A percentile compares a stretch with the other conserved stretches of the same genome.
Conservation (phyloP, 2,329 filamentous ascomycete species). For the Beauveria australis region DNA sequence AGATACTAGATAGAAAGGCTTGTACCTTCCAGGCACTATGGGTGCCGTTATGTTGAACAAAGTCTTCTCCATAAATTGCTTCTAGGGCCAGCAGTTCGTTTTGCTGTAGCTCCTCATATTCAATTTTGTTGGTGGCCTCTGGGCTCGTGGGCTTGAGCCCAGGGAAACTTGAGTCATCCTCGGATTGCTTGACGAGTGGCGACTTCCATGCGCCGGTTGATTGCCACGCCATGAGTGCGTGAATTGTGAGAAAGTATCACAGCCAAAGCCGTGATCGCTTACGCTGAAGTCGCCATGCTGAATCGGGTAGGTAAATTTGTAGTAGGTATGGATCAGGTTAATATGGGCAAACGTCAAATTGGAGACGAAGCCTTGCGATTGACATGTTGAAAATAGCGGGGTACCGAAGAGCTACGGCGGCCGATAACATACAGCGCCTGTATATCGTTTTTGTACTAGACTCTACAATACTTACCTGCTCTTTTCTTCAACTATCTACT, state of each 20-base stretch:
- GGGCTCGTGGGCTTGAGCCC: conserved; percentile 38
- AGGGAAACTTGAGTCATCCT: conserved; percentile 43
- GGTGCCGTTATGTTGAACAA: conserved; percentile 61
- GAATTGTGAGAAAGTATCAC: conserved; percentile 33
- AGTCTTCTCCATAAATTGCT: conserved; percentile 87
- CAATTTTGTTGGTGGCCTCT: conserved; percentile 37
- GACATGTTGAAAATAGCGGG: conserved; percentile 5
- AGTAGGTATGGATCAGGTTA: neutral
- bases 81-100: conserved; percentile 80
- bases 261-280: conserved; percentile 45
- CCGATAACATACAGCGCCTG: too few relatives aligned
- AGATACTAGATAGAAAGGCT: conserved; percentile 12
- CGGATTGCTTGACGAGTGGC: conserved; percentile 31
- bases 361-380: neutral
- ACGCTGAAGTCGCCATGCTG: conserved; percentile 39
- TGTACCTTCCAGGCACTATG: conserved; percentile 78
- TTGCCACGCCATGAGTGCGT: conserved; percentile 45
- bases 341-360: conserved; percentile 1
- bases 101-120: conserved; percentile 78
- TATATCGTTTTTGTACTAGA: too few relatives aligned
- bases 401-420: neutral
- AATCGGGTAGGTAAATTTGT: conserved; percentile 11
- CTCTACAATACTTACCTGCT: too few relatives aligned
- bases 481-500: too few relatives aligned
- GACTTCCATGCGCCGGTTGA: conserved; percentile 40